Evolutionary conservation across 495 filamentous ascomycete species (phyloP), one percentile per base, ranked within the genome.

Genomic region (Hypoxylon lienhwacheense): DNA sequence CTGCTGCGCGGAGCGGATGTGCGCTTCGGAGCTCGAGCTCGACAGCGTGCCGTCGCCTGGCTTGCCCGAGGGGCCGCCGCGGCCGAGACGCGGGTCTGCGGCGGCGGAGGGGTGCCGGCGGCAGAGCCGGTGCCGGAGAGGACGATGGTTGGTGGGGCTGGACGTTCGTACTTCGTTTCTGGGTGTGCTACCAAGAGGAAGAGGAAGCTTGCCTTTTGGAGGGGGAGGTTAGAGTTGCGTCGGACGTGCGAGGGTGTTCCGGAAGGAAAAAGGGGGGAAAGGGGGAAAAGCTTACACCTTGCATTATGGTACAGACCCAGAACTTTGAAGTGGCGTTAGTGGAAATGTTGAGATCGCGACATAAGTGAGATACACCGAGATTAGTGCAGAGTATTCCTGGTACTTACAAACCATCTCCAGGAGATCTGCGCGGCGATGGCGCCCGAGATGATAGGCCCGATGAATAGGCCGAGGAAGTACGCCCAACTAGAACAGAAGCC

Each of bases 371-470:
- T 26, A n/a, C n/a, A 26, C 24, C 20, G 28, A 3, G 11, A 20
- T 12, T 31, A 2, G 11, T n/a, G n/a, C n/a, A 26, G 12, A 34
- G 40, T 58, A 79, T 78, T 50, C 54, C 73, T 1, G 28, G 10
- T 15, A 62, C 58, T 48, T 55, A 63, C 50, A 33, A 65, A 65
- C 65, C 65, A 65, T 12, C 77, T 71, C 81, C 78, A 84, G 37
- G 79, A 79, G 35, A 77, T 68, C 53, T 79, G 75, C 16, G 77
- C 69, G 7, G 81, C 70, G 72, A 84, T 84, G 3, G 78, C 57
- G 7, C 83, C 82, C 0, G 81, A 72, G 37, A 86, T 75, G 35
- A 85, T 82, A 5, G 82, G 82, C 0, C 77, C 82, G 40, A 83
- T 46, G 65, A 73, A 73, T 11, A 69, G 44, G 3, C 69, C 72